These are phyloP conservation scores for Ceratocystis alfenasii DNA, from an alignment of 2,329 filamentous ascomycete species.

Conservation along the genomic window DNA sequence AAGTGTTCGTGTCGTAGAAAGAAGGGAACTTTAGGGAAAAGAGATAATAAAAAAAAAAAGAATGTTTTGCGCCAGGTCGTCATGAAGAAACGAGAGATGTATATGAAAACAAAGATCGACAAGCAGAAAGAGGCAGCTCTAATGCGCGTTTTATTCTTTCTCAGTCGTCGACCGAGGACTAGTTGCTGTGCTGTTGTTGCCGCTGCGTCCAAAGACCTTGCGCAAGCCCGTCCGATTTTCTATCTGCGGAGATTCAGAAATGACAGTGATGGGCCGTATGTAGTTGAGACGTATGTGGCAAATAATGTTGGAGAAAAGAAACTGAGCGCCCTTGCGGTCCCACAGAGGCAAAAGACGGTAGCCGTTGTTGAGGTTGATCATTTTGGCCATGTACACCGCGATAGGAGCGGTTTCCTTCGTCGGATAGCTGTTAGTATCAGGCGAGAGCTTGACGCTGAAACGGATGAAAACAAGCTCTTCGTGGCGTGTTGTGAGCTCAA, in stretches of 20 bases:
- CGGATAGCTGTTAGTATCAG: constrained; percentile 54
- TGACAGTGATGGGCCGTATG: constrained; percentile 45
- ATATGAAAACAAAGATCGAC: not conserved
- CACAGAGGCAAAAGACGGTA: constrained; percentile 86
- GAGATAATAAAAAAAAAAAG: no score
- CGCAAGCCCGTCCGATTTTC: constrained; percentile 41
- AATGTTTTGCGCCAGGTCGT: constrained; percentile 15
- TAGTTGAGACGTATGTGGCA: constrained; percentile 65
- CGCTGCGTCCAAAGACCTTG: constrained; percentile 43
- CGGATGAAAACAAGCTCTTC: constrained; percentile 88
- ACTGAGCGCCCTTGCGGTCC: constrained; percentile 81
- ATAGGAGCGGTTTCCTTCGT: constrained; percentile 51
- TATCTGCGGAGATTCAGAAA: constrained; percentile 25
- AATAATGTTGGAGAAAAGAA: constrained; percentile 88
- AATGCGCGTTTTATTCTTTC: constrained; percentile 35
- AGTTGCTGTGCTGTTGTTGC: constrained; percentile 30
- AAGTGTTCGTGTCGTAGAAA: constrained; percentile 2
- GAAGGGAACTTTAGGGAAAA: not conserved
- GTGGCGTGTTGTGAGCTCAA: constrained; percentile 84
- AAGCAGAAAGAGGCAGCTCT: constrained; percentile 30
- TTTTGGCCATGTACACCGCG: constrained; percentile 85
- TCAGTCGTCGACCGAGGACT: constrained; percentile 44
- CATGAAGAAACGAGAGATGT: constrained; percentile 20
- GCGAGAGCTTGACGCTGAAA: constrained; percentile 80
- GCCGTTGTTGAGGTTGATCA: constrained; percentile 77